Base-by-base conservation (phyloP, 768 basidiomycete genomes). In the Daedaleopsis sinensis region DNA sequence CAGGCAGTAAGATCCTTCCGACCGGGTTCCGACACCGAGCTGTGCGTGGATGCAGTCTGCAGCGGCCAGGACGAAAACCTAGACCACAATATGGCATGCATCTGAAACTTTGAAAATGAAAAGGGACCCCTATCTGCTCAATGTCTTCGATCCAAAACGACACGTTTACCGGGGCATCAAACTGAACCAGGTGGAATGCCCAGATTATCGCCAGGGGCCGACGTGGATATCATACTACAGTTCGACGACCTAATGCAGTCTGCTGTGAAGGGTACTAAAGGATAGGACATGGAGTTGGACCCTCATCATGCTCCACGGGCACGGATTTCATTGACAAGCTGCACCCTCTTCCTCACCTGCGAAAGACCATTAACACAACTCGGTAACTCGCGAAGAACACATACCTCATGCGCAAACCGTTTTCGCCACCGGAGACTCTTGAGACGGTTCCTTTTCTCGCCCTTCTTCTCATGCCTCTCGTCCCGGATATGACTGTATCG, bases 311-410 rank as follows among this genome's bases (percentile, higher is more conserved):
- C 86, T 68, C 90, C 90, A 64, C 90, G 84, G 62, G 83, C 83
- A 68, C 89, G 87, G 69, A 93, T 93, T 74, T 86, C 86, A 63
- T 83, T 82, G 65, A 93, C 92, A 37, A 94, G 76, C 70, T 89
- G 84, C 39, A 93, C 90, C 77, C 90, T 93, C 78, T 85, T 84
- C 73, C 92, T 84, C 63, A 94, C 91, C 92, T 94, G 68, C n/a
- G 65, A 59, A 61, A 37, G 48, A 32, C 58, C 16, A 48, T 57
- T 64, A 62, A 55, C 58, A 60, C 58, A 61, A 66, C 54, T 46
- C 36, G 57, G 51, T 53, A 58, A 61, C 49, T 46, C 63, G 46
- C 69, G 59, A 35, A 37, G 58, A 56, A 51, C 57, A 62, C 85
- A 65, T 76, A 86, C 92, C 82, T 91, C 88, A 67, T 91, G 79